Conservation (phyloP, 1,139 yeast species). For the Eremothecium cymbalariae region DNA sequence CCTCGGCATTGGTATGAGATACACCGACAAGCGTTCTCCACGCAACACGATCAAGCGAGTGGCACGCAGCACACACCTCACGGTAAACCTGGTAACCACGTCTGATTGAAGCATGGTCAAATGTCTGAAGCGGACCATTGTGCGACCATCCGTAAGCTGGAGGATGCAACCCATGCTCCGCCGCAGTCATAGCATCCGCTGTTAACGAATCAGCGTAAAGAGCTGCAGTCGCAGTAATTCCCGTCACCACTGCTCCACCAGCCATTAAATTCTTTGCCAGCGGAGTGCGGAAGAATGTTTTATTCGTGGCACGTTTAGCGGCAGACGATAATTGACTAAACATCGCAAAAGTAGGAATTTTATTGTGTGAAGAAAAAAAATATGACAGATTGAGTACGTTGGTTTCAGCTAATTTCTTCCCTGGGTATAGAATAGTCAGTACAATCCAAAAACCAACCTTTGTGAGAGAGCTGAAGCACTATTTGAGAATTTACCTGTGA, state of each 20-base stretch:
- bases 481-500: too few relatives aligned
- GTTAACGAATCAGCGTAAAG: constrained; percentile 72
- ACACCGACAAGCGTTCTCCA: constrained; percentile 99
- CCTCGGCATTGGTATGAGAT: constrained; percentile 86
- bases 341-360: constrained; percentile 7
- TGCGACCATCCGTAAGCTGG: constrained; percentile 93
- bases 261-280: constrained; percentile 43
- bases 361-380: too few relatives aligned
- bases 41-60: constrained; percentile 91
- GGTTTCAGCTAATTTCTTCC: too few relatives aligned
- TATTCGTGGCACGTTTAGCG: constrained; percentile 9
- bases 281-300: constrained; percentile 5
- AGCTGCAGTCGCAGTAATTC: constrained; percentile 64
- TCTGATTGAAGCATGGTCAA: constrained; percentile 94
- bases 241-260: constrained; percentile 53
- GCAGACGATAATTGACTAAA: constrained; percentile 9
- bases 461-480: too few relatives aligned
- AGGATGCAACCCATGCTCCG: constrained; percentile 97
- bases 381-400: too few relatives aligned
- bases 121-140: constrained; percentile 82
- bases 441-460: too few relatives aligned
- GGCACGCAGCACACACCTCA: constrained; percentile 99
- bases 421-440: too few relatives aligned
- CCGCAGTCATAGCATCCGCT: constrained; percentile 96
- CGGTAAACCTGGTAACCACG: constrained; percentile 99